Conservation (phyloP, 495 filamentous ascomycete species). For the Lasiosphaeria miniovina region DNA sequence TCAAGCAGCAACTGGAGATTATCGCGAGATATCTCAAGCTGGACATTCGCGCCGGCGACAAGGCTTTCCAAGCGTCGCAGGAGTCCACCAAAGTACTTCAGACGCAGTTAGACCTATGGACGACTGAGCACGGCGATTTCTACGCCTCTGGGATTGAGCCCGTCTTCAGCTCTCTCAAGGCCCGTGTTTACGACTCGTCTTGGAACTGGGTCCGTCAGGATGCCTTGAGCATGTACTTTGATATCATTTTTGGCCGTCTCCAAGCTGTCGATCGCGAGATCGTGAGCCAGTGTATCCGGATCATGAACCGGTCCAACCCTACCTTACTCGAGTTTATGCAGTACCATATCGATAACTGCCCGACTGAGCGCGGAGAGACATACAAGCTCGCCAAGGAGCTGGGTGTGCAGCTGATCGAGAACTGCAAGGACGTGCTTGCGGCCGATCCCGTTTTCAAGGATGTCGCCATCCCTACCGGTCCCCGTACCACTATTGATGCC, state of each 20-base stretch:
- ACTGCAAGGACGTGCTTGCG: slow-evolving; percentile 88
- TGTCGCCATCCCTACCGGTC: slow-evolving; percentile 86
- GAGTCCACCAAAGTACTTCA: slow-evolving; percentile 83
- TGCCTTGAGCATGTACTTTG: slow-evolving; percentile 96
- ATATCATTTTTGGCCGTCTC: slow-evolving; percentile 96
- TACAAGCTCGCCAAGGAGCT: slow-evolving; percentile 95
- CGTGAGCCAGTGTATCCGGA: slow-evolving; percentile 94
- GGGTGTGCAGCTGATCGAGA: slow-evolving; percentile 92
- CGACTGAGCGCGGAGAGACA: slow-evolving; percentile 92
- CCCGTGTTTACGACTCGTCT: slow-evolving; percentile 93
- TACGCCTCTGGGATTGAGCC: slow-evolving; percentile 95
- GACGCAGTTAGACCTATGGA: slow-evolving; percentile 92
- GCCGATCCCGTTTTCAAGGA: slow-evolving; percentile 90
- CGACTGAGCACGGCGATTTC: slow-evolving; percentile 89
- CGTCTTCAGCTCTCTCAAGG: slow-evolving; percentile 87
- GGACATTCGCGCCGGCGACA: slow-evolving; percentile 92
- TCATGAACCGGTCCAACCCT: slow-evolving; percentile 99
- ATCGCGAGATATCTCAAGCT: slow-evolving; percentile 95
- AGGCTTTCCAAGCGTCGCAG: slow-evolving; percentile 79
- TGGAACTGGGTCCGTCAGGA: slow-evolving; percentile 99
- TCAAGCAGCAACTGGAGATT: slow-evolving; percentile 96
- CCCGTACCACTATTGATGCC: slow-evolving; percentile 83
- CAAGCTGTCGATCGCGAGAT: slow-evolving; percentile 95
- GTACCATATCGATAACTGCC: slow-evolving; percentile 99
- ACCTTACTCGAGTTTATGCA: slow-evolving; percentile 98